Percentiles rank a stretch among this genome's conserved stretches.
Conservation (phyloP, 495 filamentous ascomycete genomes). For the Aspergillus haitiensis region DNA sequence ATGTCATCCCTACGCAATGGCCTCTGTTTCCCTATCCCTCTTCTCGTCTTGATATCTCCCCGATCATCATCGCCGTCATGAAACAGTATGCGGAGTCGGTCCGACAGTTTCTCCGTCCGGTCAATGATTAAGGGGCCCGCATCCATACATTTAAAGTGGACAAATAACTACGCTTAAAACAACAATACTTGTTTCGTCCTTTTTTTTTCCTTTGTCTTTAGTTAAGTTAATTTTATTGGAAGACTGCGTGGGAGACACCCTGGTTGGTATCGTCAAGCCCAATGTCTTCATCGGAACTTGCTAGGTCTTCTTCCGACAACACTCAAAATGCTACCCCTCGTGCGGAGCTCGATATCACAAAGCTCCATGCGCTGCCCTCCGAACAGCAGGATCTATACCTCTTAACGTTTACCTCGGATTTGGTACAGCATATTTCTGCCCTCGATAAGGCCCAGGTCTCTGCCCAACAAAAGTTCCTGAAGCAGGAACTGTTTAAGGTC, state of each 20-base stretch:
- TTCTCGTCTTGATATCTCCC: background rate
- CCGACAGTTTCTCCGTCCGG: constrained; percentile 41
- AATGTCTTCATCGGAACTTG: constrained; percentile 45
- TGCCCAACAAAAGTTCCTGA: constrained; percentile 82
- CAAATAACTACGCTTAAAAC: constrained; percentile 7
- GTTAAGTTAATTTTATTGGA: constrained; percentile 12
- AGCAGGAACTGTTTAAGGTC: constrained; percentile 87
- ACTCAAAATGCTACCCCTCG: constrained; percentile 37
- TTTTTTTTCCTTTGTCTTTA: constrained; percentile 7
- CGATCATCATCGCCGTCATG: too few species aligned
- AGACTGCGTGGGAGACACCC: constrained; percentile 29
- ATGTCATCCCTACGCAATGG: constrained; percentile 11
- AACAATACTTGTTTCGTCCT: background rate
- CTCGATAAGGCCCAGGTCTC: constrained; percentile 77
- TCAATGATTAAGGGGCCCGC: constrained; percentile 31
- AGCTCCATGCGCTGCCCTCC: constrained; percentile 84
- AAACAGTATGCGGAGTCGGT: constrained; percentile 25
- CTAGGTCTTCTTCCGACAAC: constrained; percentile 30
- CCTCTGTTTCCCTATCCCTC: background rate
- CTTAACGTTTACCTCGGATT: constrained; percentile 80
- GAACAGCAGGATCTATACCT: constrained; percentile 96
- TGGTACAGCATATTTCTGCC: constrained; percentile 75
- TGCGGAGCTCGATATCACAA: constrained; percentile 76
- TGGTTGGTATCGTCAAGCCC: constrained; percentile 23
- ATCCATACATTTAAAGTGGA: constrained; percentile 9